Base-by-base conservation (phyloP, 1,284 basidiomycete species). In the Malassezia globosa region DNA sequence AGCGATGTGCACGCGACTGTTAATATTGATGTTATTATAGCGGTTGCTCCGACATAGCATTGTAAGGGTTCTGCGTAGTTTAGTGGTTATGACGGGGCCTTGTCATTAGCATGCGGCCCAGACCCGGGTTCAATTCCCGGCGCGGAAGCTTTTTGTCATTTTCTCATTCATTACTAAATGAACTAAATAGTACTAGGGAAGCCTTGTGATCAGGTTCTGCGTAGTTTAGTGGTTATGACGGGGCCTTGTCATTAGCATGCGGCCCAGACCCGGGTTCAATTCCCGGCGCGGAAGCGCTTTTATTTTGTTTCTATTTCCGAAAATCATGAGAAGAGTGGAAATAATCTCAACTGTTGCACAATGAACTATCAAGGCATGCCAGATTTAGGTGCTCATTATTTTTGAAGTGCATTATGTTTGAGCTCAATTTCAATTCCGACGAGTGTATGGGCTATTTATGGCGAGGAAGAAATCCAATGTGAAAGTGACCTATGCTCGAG, bases 161-260 rank as follows among this genome's bases (percentile, higher is more conserved):
- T 33, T 19, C 18, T 21, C 1, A 18, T 23, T 33, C 2, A 18
- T 10, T 42, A 11, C 37, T 23, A 39, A 3, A 2, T 14, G 14
- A 29, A 7, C 19, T 18, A 8, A 2, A 18, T 14, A 29, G 24
- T 27, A 7, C 10, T 27, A 11, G 5, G 19, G n/a, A n/a, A n/a
- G n/a, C n/a, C n/a, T n/a, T n/a, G n/a, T n/a, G n/a, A n/a, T 29
- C 26, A 19, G 27, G 2, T 52, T 52, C 50, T 52, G 50, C 50
- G 50, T 52, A 52, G 50, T 52, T 52, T 52, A 52, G 50, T 52
- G 50, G 50, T 43, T 52, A 52, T 52, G 50, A 52, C 50, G 50
- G 45, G 50, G 36, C 50, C 50, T 52, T 52, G 50, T 52, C 50
- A 52, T 27, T 37, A 14, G 8, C 24, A 37, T 31, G 33, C 50